Percentiles rank a stretch among this genome's conserved stretches.
Conservation (phyloP, 2,329 filamentous ascomycete genomes). For the Huntiella savannae region DNA sequence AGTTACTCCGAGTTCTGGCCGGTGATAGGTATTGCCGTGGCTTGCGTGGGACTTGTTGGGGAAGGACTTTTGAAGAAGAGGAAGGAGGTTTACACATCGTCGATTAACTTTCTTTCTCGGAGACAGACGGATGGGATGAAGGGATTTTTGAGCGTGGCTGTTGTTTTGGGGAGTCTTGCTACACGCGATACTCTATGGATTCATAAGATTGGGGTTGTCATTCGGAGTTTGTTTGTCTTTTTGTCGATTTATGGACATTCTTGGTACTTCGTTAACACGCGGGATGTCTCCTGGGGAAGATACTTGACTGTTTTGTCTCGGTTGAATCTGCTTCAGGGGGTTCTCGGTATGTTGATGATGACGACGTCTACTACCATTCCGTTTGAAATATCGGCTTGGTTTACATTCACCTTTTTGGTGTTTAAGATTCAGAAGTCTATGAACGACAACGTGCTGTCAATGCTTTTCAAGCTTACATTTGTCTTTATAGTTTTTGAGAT, state of each 20-base stretch:
- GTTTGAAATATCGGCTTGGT: constrained; percentile 6
- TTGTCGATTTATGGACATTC: constrained; percentile 43
- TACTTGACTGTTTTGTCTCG: constrained; percentile 34
- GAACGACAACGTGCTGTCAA: constrained; percentile 7
- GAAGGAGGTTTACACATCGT: constrained; percentile 11
- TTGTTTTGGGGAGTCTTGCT: constrained; percentile 36
- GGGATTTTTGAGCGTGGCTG: constrained; percentile 41
- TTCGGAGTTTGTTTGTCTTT: constrained; percentile 40
- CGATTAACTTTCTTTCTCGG: constrained; percentile 23
- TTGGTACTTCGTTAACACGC: constrained; percentile 34
- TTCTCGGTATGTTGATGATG: neutral
- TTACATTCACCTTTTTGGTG: constrained; percentile 1
- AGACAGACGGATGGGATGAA: constrained; percentile 46
- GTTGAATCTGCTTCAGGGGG: constrained; percentile 32
- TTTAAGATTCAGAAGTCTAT: constrained; percentile 3
- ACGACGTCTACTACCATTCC: neutral
- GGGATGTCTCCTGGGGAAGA: constrained; percentile 36
- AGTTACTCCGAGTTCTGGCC: neutral
- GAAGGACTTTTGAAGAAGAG: constrained; percentile 8
- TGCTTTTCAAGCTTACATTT: constrained; percentile 8
- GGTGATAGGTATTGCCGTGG: neutral
- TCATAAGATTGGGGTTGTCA: constrained; percentile 34
- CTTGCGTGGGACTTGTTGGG: neutral
- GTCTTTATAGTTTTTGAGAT: constrained; percentile 5
- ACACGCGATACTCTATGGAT: constrained; percentile 29